phyloP scores from a whole-genome alignment of 2,329 filamentous ascomycete species.

The Cercospora brassicicola region DNA sequence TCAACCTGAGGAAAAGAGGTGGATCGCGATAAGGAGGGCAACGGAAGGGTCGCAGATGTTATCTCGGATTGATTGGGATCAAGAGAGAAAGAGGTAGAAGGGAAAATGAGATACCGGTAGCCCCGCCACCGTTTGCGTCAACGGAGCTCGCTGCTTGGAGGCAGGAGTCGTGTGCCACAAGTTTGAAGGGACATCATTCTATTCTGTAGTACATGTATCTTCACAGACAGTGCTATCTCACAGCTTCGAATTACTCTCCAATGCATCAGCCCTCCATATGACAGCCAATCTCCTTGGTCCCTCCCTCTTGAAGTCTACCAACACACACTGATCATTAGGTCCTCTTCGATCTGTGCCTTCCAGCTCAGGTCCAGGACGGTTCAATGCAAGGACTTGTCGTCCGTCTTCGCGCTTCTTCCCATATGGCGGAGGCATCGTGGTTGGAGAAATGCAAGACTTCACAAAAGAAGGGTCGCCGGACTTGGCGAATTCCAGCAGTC shows the following conservation, averaged over 20 bases:
- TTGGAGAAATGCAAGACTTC: slow-evolving; percentile 47
- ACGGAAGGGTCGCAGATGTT: background rate
- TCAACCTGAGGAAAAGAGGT: background rate
- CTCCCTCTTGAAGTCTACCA: slow-evolving; percentile 58
- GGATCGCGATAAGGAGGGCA: background rate
- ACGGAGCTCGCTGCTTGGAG: background rate
- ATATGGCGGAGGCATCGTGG: slow-evolving; percentile 40
- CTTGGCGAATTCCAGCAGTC: slow-evolving; percentile 53
- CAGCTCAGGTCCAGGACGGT: slow-evolving; percentile 58
- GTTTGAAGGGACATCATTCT: background rate
- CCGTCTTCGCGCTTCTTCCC: slow-evolving; percentile 49
- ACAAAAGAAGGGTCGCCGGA: slow-evolving; percentile 45
- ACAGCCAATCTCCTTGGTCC: slow-evolving; percentile 59
- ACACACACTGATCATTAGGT: slow-evolving; percentile 56
- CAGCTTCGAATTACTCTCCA: slow-evolving; percentile 21
- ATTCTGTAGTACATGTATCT: background rate
- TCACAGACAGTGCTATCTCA: background rate
- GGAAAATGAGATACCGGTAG: background rate
- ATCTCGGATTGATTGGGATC: no score
- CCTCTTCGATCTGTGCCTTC: slow-evolving; percentile 47
- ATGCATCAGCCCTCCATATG: slow-evolving; percentile 43
- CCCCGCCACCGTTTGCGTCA: background rate
- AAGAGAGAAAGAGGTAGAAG: no score
- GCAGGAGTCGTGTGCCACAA: background rate
- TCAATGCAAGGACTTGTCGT: slow-evolving; percentile 54